Percentiles rank a stretch among this genome's conserved stretches.
These are phyloP conservation scores for Cenococcum geophilum DNA, from an alignment of 495 filamentous ascomycete species.

Conservation along the genomic window DNA sequence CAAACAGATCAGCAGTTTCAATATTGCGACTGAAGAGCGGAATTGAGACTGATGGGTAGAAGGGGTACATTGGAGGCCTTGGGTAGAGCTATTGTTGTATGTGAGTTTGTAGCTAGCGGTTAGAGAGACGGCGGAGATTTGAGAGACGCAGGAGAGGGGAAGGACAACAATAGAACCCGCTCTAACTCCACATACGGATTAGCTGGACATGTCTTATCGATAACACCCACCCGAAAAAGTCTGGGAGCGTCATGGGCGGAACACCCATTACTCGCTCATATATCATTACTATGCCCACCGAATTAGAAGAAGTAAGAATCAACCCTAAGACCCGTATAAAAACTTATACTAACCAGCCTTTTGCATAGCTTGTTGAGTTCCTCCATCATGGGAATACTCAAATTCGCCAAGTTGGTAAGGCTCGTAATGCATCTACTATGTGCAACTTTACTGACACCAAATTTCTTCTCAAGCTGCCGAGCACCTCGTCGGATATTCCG, in stretches of 20 bases:
- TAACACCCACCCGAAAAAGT: slow-evolving; percentile 14
- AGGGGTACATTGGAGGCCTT: neutral
- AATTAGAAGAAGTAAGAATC: slow-evolving; percentile 69
- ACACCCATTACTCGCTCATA: neutral
- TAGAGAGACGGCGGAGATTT: neutral
- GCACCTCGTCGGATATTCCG: slow-evolving; percentile 79
- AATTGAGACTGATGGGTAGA: too few relatives aligned
- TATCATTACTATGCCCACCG: slow-evolving; percentile 58
- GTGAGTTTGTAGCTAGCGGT: neutral
- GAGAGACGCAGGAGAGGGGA: neutral
- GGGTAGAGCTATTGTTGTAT: neutral
- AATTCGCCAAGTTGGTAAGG: slow-evolving; percentile 66
- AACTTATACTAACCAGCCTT: neutral
- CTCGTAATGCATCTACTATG: neutral
- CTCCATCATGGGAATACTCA: slow-evolving; percentile 83
- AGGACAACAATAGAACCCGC: too few relatives aligned
- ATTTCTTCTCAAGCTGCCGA: slow-evolving; percentile 56
- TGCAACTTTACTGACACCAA: slow-evolving; percentile 4
- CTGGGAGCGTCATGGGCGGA: slow-evolving; percentile 11
- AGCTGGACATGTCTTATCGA: slow-evolving; percentile 15
- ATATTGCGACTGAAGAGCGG: too few relatives aligned
- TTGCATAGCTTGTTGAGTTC: slow-evolving; percentile 74
- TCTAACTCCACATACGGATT: too few relatives aligned
- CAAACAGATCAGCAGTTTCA: too few relatives aligned
- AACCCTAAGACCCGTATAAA: neutral